Base-by-base conservation (phyloP, 2,329 filamentous ascomycete genomes). In the Berkeleyomyces rouxiae region DNA sequence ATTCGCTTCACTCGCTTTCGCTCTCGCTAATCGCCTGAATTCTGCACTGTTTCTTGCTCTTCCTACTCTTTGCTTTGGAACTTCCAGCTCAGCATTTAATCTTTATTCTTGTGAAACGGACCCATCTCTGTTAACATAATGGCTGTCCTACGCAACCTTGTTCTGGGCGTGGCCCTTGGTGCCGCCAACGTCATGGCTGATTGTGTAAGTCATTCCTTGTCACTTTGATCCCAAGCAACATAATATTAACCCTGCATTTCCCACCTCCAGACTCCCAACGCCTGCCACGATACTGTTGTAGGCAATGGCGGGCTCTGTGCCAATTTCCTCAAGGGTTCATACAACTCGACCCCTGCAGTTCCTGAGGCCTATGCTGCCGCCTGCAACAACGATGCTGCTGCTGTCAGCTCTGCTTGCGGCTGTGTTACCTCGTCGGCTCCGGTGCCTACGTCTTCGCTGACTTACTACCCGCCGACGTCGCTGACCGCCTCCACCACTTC, bases 331-430 rank as follows among this genome's bases (percentile, higher is more conserved):
- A 40, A 39, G 42, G 33, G 57, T 11, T 63, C 61, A 7, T 44
- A 60, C 61, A 63, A 63, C 57, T 36, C 67, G 33, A 72, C 70
- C n/a, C 68, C 67, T 42, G 49, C 67, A 23, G 59, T 65, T 2
- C 67, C 68, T 46, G 69, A 74, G 55, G 71, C 72, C 37, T 67
- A 58, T 61, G 65, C 61, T 66, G 7, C 47, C 11, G 39, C 65
- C 67, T 74, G 61, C 64, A 75, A 75, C 72, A 73, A 74, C 69
- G 71, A 76, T 69, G 68, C 77, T 74, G 71, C 68, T 67, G 80
- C 82, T 72, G 79, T 85, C 64, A 70, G 71, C 75, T 82, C 82
- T 71, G 82, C 84, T 73, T 79, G 87, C 74, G 83, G 88, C 77
- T 87, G 86, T 73, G 83, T 97, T 67, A 59, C 58, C 36, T 23